Conservation (phyloP, 2,329 filamentous ascomycete species). For the Nigrospora oryzae region DNA sequence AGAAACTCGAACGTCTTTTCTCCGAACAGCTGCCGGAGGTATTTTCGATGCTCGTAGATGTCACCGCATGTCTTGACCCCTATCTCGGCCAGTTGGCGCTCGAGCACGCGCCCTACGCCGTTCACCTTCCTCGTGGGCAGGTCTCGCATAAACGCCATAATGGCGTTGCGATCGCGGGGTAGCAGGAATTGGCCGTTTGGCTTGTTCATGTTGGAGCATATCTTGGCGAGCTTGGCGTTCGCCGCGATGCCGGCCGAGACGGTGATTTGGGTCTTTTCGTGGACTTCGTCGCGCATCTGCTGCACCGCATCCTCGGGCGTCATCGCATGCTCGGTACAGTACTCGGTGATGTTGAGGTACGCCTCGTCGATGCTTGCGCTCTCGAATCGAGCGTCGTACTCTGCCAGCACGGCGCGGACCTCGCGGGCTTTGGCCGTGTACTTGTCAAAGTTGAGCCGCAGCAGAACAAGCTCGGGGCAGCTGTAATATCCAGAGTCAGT, state of each 20-base stretch:
- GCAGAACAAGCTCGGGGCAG: conserved; percentile 72
- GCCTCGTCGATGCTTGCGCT: conserved; percentile 94
- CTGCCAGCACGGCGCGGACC: conserved; percentile 69
- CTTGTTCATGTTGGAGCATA: conserved; percentile 92
- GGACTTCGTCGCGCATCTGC: conserved; percentile 69
- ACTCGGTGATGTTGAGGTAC: conserved; percentile 88
- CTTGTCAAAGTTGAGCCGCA: conserved; percentile 83
- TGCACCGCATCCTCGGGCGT: conserved; percentile 65
- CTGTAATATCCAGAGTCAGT: too few species aligned
- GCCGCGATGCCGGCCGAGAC: conserved; percentile 91
- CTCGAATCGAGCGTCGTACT: conserved; percentile 89
- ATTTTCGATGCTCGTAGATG: conserved; percentile 68
- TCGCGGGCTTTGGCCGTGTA: conserved; percentile 87
- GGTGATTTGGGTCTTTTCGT: conserved; percentile 70
- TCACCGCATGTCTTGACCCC: conserved; percentile 85
- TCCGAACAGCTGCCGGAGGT: conserved; percentile 72
- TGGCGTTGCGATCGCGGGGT: conserved; percentile 59
- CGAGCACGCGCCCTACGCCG: conserved; percentile 87
- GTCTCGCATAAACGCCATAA: conserved; percentile 79
- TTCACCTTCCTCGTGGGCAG: conserved; percentile 88
- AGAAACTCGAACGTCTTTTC: conserved; percentile 88
- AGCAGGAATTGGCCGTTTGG: conserved; percentile 86
- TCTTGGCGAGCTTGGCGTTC: conserved; percentile 90
- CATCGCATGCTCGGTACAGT: conserved; percentile 63
- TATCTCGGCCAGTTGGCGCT: conserved; percentile 80